A percentile compares a stretch with the other conserved stretches of the same genome.
Conservation (phyloP, 73 alveolate genomes). For the Paramecium sonneborni region DNA sequence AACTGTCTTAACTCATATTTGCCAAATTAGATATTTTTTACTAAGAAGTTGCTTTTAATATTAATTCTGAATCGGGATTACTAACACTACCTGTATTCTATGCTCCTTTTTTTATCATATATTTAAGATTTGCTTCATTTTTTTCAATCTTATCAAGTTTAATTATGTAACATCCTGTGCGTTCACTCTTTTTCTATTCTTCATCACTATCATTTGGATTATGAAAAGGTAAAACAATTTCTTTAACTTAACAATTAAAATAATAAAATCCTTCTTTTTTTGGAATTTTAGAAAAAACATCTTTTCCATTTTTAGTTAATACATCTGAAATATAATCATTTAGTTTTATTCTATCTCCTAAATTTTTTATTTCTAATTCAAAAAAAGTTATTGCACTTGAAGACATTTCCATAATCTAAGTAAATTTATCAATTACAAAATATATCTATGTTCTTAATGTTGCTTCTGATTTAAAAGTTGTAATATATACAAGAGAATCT, state of each 20-base stretch:
- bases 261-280: not conserved
- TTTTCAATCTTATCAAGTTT: not conserved
- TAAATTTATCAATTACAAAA: not conserved
- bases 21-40: not conserved
- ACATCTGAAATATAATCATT: not conserved
- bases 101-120: not conserved
- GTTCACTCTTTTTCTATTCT: not conserved
- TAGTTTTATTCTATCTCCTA: not conserved
- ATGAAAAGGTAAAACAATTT: not conserved
- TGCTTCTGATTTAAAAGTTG: constrained; percentile 9
- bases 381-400: constrained; percentile 50
- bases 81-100: not conserved
- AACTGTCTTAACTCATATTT: not conserved
- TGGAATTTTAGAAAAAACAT: not conserved
- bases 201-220: not conserved
- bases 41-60: not conserved
- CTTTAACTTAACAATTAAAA: not conserved
- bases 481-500: not conserved
- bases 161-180: too few species aligned
- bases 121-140: not conserved
- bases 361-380: not conserved
- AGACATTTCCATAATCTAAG: constrained; percentile 35
- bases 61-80: not conserved
- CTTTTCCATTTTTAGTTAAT: not conserved
- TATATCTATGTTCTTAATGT: not conserved